Evolutionary conservation across 2,329 filamentous ascomycete genomes (phyloP).

Genomic region (Microdochium trichocladiopsis): DNA sequence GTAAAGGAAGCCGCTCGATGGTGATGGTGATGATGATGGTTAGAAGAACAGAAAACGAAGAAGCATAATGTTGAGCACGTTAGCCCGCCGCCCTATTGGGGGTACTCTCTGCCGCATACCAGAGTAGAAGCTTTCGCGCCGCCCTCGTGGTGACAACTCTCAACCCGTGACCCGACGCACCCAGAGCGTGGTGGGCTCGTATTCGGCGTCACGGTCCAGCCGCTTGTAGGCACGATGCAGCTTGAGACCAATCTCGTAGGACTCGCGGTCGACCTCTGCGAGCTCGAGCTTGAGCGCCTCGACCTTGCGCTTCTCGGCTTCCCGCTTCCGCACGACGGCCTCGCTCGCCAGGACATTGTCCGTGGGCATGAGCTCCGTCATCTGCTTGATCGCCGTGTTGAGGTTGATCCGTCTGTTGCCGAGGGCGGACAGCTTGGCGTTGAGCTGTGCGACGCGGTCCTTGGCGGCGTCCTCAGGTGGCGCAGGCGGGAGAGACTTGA

Average conservation of each 20-base stretch:
- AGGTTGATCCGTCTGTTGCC: slow-evolving; percentile 65
- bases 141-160: too few relatives aligned
- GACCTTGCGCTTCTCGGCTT: slow-evolving; percentile 57
- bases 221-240: slow-evolving; percentile 70
- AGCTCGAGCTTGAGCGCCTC: slow-evolving; percentile 59
- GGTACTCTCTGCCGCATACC: too few relatives aligned
- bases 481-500: slow-evolving; percentile 54
- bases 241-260: slow-evolving; percentile 72
- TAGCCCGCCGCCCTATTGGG: too few relatives aligned
- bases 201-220: slow-evolving; percentile 58
- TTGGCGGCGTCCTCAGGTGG: slow-evolving; percentile 50
- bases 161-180: slow-evolving; percentile 67
- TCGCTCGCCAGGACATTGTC: slow-evolving; percentile 62
- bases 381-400: slow-evolving; percentile 64
- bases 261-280: slow-evolving; percentile 65
- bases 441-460: slow-evolving; percentile 60
- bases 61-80: too few relatives aligned
- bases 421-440: slow-evolving; percentile 58
- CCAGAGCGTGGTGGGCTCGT: slow-evolving; percentile 66
- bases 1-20: too few relatives aligned
- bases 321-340: slow-evolving; percentile 50
- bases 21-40: too few relatives aligned
- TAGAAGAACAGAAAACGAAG: too few relatives aligned
- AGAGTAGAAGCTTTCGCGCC: too few relatives aligned
- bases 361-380: slow-evolving; percentile 70